Conservation (phyloP, 176 grass and related monocot genomes). For the Saccharum spontaneum region DNA sequence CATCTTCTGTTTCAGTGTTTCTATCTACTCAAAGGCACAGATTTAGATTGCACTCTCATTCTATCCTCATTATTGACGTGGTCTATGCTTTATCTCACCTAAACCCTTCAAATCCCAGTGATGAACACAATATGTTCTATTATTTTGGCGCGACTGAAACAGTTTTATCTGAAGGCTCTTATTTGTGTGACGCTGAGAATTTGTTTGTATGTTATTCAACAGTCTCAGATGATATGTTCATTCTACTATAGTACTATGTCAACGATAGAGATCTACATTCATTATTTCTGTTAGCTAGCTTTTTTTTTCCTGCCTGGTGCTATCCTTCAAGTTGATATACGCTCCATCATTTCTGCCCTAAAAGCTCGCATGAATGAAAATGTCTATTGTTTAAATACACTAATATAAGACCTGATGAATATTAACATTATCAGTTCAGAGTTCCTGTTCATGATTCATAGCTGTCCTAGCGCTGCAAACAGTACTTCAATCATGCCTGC, state of each 20-base stretch:
- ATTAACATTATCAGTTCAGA: constrained; percentile 12
- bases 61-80: neutral
- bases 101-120: neutral
- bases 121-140: neutral
- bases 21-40: neutral
- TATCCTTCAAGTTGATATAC: neutral
- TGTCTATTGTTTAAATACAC: neutral
- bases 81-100: constrained; percentile 11
- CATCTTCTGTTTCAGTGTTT: constrained; percentile 2
- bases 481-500: neutral
- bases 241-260: neutral
- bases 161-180: neutral
- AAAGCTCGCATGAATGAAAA: constrained; percentile 1
- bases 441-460: constrained; percentile 9
- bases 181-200: constrained; percentile 1
- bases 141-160: neutral
- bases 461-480: constrained; percentile 12
- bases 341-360: neutral
- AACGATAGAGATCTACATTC: neutral
- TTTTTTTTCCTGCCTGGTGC: neutral
- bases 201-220: constrained; percentile 7
- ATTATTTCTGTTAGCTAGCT: neutral
- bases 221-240: neutral
- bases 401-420: neutral
- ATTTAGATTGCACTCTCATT: constrained; percentile 17